Evolutionary conservation across 2,329 filamentous ascomycete genomes (phyloP).

Genomic region (Aureobasidium melanogenum): DNA sequence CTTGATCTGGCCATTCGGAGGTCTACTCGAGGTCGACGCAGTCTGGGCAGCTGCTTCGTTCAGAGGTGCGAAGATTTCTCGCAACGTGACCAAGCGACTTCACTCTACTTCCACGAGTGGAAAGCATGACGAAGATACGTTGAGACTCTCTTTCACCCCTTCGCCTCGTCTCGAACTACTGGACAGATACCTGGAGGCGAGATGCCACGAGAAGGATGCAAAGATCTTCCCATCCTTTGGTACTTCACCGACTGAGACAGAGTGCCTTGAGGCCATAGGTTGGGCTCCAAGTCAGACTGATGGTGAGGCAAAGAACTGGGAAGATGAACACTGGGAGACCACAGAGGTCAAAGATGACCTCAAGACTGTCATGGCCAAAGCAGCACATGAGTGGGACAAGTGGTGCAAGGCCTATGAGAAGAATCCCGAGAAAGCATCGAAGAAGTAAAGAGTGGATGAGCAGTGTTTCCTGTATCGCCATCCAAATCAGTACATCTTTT

Average conservation of each 20-base stretch:
- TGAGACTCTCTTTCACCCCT: slow-evolving; percentile 30
- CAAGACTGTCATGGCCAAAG: slow-evolving; percentile 31
- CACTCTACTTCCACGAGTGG: slow-evolving; percentile 16
- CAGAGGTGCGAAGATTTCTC: slow-evolving; percentile 34
- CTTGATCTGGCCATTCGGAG: slow-evolving; percentile 31
- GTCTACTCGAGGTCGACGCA: slow-evolving; percentile 27
- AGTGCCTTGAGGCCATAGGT: slow-evolving; percentile 35
- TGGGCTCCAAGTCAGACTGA: slow-evolving; percentile 31
- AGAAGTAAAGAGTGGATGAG: slow-evolving; percentile 23
- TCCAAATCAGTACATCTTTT: background rate
- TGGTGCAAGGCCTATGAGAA: slow-evolving; percentile 32
- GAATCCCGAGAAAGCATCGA: slow-evolving; percentile 31
- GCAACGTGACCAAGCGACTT: slow-evolving; percentile 32
- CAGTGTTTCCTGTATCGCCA: background rate
- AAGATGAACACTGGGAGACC: slow-evolving; percentile 37
- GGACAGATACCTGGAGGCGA: slow-evolving; percentile 30
- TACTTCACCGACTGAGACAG: slow-evolving; percentile 28
- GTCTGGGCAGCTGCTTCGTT: slow-evolving; percentile 36
- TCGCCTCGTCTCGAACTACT: slow-evolving; percentile 30
- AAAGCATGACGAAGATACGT: slow-evolving; percentile 23
- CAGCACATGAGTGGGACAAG: slow-evolving; percentile 32
- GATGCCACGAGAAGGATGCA: slow-evolving; percentile 29
- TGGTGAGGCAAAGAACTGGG: slow-evolving; percentile 29
- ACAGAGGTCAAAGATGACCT: slow-evolving; percentile 34
- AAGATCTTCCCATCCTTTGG: slow-evolving; percentile 27